phyloP scores from a whole-genome alignment of 352 stramenopile genomes.

The Globisporangium paddicum region DNA sequence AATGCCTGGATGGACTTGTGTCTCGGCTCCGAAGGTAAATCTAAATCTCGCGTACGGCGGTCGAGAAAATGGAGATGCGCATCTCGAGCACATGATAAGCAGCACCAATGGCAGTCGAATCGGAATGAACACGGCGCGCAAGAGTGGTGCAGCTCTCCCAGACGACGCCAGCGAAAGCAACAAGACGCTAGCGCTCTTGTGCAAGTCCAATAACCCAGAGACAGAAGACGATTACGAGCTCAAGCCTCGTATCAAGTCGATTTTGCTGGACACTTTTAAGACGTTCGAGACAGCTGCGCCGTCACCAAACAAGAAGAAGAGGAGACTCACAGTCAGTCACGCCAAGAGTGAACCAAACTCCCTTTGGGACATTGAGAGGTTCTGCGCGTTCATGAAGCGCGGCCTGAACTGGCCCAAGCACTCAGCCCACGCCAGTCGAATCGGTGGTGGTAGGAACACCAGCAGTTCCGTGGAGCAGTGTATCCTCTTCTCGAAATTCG shows the following conservation, averaged over 20 bases:
- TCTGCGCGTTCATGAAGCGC: constrained; percentile 40
- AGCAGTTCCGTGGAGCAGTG: constrained; percentile 24
- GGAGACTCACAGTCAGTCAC: constrained; percentile 15
- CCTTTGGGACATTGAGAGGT: constrained; percentile 64
- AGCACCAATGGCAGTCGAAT: background rate
- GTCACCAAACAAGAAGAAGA: constrained; percentile 53
- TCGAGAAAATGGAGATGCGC: constrained; percentile 18
- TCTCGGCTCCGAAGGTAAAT: constrained; percentile 35
- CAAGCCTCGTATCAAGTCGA: constrained; percentile 21
- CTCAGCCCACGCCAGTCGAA: background rate
- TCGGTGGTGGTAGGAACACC: background rate
- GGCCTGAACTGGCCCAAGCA: constrained; percentile 10
- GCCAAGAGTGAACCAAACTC: background rate
- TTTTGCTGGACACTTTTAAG: constrained; percentile 35
- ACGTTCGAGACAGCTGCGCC: constrained; percentile 22
- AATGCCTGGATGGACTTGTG: constrained; percentile 33
- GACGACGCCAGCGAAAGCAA: background rate
- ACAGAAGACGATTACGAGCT: constrained; percentile 20
- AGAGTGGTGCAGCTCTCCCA: background rate
- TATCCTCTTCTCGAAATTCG: constrained; percentile 69
- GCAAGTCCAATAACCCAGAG: constrained; percentile 8
- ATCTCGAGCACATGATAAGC: constrained; percentile 5
- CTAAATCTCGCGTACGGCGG: constrained; percentile 39
- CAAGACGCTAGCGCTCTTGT: constrained; percentile 1
- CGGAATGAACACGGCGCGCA: background rate